Conservation (phyloP, 306 rosid species). For the Oxytropis ochrocephala region DNA sequence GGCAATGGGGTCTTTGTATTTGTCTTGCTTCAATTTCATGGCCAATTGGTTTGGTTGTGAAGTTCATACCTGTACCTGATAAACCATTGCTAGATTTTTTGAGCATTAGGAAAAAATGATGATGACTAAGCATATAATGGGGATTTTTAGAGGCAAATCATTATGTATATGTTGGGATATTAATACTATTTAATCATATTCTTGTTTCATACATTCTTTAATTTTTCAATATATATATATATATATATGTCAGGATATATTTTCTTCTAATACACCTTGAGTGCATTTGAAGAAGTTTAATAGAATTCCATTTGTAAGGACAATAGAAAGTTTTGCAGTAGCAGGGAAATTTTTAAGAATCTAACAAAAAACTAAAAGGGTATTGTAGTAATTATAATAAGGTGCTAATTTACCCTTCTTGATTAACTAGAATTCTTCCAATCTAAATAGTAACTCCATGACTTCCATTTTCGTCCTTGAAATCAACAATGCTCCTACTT, state of each 20-base stretch:
- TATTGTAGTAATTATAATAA: too few species aligned
- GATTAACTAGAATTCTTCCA: too few species aligned
- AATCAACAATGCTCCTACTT: too few species aligned
- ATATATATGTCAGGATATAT: not conserved
- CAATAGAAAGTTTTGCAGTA: too few species aligned
- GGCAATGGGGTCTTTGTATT: conserved; percentile 22
- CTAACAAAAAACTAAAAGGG: too few species aligned
- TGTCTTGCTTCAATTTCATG: conserved; percentile 22
- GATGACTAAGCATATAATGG: not conserved
- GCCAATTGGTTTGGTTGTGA: conserved; percentile 35
- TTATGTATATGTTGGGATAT: not conserved
- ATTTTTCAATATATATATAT: not conserved
- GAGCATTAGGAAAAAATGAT: not conserved
- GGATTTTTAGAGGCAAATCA: not conserved
- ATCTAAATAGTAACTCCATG: too few species aligned
- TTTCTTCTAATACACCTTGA: too few species aligned
- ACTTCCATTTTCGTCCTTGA: too few species aligned
- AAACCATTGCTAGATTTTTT: conserved; percentile 16
- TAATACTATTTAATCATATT: not conserved
- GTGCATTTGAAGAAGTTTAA: too few species aligned
- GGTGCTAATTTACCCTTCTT: too few species aligned
- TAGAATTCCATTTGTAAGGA: too few species aligned
- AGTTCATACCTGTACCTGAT: conserved; percentile 30
- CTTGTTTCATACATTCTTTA: not conserved
- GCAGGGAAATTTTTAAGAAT: too few species aligned